Evolutionary conservation across 2,329 filamentous ascomycete genomes (phyloP).

Genomic region (Colletotrichum sp.): DNA sequence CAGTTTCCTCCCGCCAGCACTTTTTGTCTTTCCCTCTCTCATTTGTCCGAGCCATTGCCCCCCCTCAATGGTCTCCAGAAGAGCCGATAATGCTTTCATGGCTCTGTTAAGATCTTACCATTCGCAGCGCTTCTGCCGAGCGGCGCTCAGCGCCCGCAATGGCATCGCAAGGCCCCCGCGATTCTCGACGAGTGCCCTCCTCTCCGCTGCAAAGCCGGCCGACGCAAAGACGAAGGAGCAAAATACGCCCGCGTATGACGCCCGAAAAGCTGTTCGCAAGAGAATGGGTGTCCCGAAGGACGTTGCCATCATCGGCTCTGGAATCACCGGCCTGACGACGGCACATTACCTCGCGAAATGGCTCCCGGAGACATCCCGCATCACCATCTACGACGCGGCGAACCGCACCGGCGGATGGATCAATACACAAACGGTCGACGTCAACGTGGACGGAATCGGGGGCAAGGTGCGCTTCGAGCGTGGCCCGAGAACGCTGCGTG

Average conservation of each 20-base stretch:
- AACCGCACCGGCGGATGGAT: slow-evolving; percentile 84
- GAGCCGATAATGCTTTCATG: slow-evolving; percentile 9
- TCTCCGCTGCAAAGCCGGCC: neutral
- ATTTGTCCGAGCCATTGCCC: neutral
- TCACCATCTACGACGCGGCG: slow-evolving; percentile 82
- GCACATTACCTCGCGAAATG: slow-evolving; percentile 78
- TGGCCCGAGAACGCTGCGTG: slow-evolving; percentile 79
- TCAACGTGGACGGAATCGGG: slow-evolving; percentile 60
- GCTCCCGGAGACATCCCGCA: slow-evolving; percentile 65
- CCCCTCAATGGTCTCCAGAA: neutral
- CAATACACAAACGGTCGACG: slow-evolving; percentile 65
- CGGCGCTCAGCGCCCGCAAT: neutral
- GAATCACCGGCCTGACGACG: slow-evolving; percentile 80
- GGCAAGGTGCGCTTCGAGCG: slow-evolving; percentile 76
- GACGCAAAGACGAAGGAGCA: neutral
- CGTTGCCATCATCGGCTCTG: slow-evolving; percentile 78
- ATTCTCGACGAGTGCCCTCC: neutral
- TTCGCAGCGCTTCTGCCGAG: slow-evolving; percentile 12
- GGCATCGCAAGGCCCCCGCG: neutral
- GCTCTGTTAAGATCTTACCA: slow-evolving; percentile 17
- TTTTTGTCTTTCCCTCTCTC: neutral
- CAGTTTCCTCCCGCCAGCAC: neutral
- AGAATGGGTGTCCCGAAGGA: slow-evolving; percentile 27
- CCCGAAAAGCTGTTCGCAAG: neutral
- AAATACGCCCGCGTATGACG: neutral